A percentile compares a stretch with the other conserved stretches of the same genome.
phyloP scores from a whole-genome alignment of 805 yeast species.

The Myxozyma neotropica region DNA sequence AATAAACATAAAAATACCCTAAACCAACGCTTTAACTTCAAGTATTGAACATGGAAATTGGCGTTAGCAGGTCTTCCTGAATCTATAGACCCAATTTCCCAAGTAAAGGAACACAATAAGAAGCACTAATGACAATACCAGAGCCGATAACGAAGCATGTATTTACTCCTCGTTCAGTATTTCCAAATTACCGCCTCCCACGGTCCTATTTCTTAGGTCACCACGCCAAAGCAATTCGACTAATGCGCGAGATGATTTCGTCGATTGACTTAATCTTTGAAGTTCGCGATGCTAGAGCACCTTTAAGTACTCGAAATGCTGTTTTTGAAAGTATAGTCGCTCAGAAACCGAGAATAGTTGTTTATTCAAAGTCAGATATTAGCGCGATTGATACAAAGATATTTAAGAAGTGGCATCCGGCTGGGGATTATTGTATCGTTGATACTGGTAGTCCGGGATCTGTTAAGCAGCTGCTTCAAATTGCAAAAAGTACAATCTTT shows the following conservation, averaged over 20 bases:
- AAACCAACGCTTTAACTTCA: too few species aligned
- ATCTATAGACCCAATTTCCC: too few species aligned
- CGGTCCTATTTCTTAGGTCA: conserved; percentile 78
- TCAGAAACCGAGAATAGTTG: conserved; percentile 56
- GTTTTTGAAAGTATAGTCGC: conserved; percentile 69
- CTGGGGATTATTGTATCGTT: conserved; percentile 54
- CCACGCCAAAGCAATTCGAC: conserved; percentile 75
- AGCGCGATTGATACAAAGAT: conserved; percentile 50
- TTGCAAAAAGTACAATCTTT: conserved; percentile 47
- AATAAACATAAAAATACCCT: too few species aligned
- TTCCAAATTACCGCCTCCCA: conserved; percentile 69
- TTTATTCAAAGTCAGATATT: conserved; percentile 78
- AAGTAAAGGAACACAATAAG: too few species aligned
- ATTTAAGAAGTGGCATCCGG: conserved; percentile 55
- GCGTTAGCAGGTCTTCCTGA: too few species aligned
- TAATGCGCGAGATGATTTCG: conserved; percentile 68
- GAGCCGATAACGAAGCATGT: background rate
- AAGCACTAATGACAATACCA: background rate
- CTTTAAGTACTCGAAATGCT: conserved; percentile 77
- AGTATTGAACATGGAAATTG: too few species aligned
- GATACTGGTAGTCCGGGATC: conserved; percentile 60
- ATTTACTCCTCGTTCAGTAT: conserved; percentile 69
- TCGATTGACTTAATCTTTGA: conserved; percentile 82
- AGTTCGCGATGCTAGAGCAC: conserved; percentile 87
- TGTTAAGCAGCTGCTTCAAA: conserved; percentile 53